Percentiles rank a stretch among this genome's conserved stretches.
Evolutionary conservation across 2,329 filamentous ascomycete genomes (phyloP).

Genomic region (Colletotrichum neosansevieriae): DNA sequence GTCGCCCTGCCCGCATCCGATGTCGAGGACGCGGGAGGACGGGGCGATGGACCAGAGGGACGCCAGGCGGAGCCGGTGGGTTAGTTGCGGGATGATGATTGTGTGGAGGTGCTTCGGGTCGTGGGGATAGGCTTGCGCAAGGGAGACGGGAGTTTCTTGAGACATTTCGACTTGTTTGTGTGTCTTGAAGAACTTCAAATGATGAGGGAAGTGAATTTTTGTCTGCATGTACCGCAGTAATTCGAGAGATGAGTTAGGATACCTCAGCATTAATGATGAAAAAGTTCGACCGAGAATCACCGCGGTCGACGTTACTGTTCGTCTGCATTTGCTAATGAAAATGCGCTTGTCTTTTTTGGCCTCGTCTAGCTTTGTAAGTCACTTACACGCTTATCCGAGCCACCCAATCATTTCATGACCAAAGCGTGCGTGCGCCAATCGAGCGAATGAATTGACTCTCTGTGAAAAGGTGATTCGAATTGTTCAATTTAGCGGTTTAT

Average conservation of each 20-base stretch:
- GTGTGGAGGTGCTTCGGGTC: conserved; percentile 17
- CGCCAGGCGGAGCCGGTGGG: conserved; percentile 36
- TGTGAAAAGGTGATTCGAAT: too few relatives aligned
- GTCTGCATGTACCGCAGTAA: neutral
- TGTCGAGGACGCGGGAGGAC: conserved; percentile 32
- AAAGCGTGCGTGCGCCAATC: neutral
- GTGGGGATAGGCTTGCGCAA: conserved; percentile 30
- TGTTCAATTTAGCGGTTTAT: neutral
- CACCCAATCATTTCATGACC: neutral
- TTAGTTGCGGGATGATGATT: conserved; percentile 33
- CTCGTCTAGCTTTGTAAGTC: neutral
- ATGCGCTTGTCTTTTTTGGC: neutral
- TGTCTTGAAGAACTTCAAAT: too few relatives aligned
- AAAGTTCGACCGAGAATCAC: too few relatives aligned
- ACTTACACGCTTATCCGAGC: neutral
- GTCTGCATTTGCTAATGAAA: too few relatives aligned
- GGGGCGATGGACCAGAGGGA: conserved; percentile 36
- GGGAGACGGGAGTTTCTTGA: conserved; percentile 18
- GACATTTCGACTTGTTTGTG: conserved; percentile 10
- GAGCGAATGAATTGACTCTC: too few relatives aligned
- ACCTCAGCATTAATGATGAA: too few relatives aligned
- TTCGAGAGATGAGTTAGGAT: neutral
- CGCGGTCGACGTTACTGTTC: neutral
- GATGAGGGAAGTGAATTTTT: neutral
- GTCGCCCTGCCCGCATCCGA: conserved; percentile 41